Base-by-base conservation (phyloP, 2,329 filamentous ascomycete genomes). In the Penicillium crustosum region DNA sequence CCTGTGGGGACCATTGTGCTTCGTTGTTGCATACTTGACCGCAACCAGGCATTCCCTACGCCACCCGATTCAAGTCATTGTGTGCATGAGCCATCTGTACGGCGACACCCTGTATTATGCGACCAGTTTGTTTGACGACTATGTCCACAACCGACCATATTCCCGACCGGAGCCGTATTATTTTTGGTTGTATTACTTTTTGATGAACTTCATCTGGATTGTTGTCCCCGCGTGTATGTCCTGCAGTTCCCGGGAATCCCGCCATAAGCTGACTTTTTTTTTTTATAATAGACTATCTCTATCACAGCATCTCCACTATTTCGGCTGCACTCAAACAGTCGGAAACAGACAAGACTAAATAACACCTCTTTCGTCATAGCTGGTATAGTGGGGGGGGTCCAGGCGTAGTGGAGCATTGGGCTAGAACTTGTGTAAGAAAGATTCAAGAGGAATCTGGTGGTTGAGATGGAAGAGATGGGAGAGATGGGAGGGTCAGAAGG, bases 181-280 rank as follows among this genome's bases (percentile, higher is more conserved):
- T 71, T 88, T 85, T 70, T 88, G 85, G 84, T 77, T 82, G 41
- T 88, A 88, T 71, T 88, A 85, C 69, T 81, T 88, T 56, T 73
- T 84, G 33, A 86, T 87, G 84, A 88, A 88, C 67, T 80, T 81
- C 51, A 83, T 87, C 69, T 88, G 86, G 86, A 86, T 88, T 54
- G 76, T 86, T 33, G 81, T 88, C 53, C 86, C 86, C 6, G 73
- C 72, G 21, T 73, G 83, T 85, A 71, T 76, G 82, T 79, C 39
- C 27, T 31, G 12, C 35, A 39, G 8, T 36, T 31, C 29, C 21
- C 27, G 10, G 23, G 25, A 29, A 52, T 15, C 9, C 29, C 29
- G 13, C 48, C n/a, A 31, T 43, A 53, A 15, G 48, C 58, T 62
- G 49, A 63, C 48, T 47, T 38, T 12, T 8, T 52, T 12, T 31